Base-by-base conservation (phyloP, 2,329 filamentous ascomycete species). In the Clonostachys rhizophaga region DNA sequence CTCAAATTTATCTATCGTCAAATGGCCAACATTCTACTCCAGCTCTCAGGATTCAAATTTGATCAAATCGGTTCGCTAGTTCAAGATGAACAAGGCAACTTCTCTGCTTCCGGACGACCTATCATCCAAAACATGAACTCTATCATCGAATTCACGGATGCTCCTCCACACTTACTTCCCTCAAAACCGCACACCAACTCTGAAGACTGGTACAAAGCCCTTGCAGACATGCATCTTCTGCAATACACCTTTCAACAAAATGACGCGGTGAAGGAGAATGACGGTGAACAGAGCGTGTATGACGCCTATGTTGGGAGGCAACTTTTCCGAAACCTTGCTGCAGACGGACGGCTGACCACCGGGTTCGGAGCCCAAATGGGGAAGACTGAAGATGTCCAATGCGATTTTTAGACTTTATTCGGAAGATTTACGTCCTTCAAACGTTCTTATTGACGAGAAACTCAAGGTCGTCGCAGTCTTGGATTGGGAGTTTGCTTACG, bases 81-180 rank as follows among this genome's bases (percentile, higher is more conserved):
- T 33, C 49, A 66, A 42, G 45, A 55, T 3, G 51, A 58, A 13
- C 47, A 57, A 17, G 54, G 57, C 17, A 50, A 39, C 30, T 61
- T 58, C 55, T 54, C 51, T 40, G 60, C 66, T 7, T 50, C 48
- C 11, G 55, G 57, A 35, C 56, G 65, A 24, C 68, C 68, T 18
- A 50, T 74, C 12, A 67, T 61, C 2, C 47, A 57, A 9, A 68
- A 70, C 46, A 71, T 72, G 65, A 71, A 68, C 48, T 58, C 66
- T 24, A 47, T 67, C 6, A 45, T 63, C 12, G 52, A 51, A 34
- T 49, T 53, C 39, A 54, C 56, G 13, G 49, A 51, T 35, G 50
- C 54, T 34, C 57, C 59, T 39, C 39, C 47, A 34, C 43, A 42
- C 12, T 36, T 57, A 11, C 52, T 64, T n/a, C 58, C 57, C 43